Conservation (phyloP, 2,329 filamentous ascomycete species). For the Coniosporium tulheliwenetii region DNA sequence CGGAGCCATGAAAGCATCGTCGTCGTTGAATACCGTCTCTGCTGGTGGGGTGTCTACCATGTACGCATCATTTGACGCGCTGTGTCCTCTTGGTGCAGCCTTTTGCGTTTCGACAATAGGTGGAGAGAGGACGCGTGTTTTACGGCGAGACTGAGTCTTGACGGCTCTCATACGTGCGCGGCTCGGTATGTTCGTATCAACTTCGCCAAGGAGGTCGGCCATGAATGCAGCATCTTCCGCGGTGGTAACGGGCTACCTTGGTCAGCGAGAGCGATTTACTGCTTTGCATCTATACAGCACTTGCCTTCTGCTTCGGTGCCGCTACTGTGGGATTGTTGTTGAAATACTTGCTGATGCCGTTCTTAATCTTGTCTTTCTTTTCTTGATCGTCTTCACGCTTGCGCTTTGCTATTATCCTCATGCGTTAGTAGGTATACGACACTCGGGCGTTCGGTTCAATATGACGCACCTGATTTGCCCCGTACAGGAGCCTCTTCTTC, state of each 20-base stretch:
- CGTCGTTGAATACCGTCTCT: slow-evolving; percentile 31
- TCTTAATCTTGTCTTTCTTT: slow-evolving; percentile 75
- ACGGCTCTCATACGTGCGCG: slow-evolving; percentile 42
- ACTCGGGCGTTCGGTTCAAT: slow-evolving; percentile 1
- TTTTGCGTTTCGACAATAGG: slow-evolving; percentile 35
- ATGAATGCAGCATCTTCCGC: slow-evolving; percentile 85
- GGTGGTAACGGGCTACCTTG: slow-evolving; percentile 51
- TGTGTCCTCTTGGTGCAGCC: slow-evolving; percentile 15
- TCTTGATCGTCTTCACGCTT: slow-evolving; percentile 78
- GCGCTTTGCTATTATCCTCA: slow-evolving; percentile 49
- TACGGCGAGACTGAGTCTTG: slow-evolving; percentile 62
- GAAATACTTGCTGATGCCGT: slow-evolving; percentile 90
- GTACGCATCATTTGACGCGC: slow-evolving; percentile 25
- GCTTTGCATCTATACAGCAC: slow-evolving; percentile 8
- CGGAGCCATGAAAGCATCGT: slow-evolving; percentile 35
- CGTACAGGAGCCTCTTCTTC: slow-evolving; percentile 48
- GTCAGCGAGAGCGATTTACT: neutral
- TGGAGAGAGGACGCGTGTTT: slow-evolving; percentile 67
- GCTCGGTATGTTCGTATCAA: slow-evolving; percentile 60
- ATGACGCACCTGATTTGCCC: slow-evolving; percentile 39
- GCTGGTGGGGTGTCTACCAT: slow-evolving; percentile 25
- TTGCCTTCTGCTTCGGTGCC: slow-evolving; percentile 68
- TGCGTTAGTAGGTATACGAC: neutral
- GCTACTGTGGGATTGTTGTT: slow-evolving; percentile 50
- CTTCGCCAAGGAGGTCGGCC: slow-evolving; percentile 67